Base-by-base conservation (phyloP, 2,329 filamentous ascomycete genomes). In the Cercospora brassicicola region DNA sequence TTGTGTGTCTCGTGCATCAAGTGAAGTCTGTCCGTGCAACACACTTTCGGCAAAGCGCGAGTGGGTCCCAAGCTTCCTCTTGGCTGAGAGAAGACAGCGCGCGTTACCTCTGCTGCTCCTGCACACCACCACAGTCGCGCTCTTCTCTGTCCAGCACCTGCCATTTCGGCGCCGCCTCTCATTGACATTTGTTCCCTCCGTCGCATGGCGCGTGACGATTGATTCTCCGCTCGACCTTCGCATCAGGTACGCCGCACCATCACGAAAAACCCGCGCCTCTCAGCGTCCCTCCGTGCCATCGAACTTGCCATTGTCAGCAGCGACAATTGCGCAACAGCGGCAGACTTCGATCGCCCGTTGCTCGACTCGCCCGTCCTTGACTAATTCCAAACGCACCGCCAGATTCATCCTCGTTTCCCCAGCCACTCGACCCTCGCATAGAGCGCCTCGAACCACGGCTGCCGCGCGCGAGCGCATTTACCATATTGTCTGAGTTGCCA, bases 381-480 rank as follows among this genome's bases (percentile, higher is more conserved):
- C 33, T 18, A 62, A 45, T 6, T 23, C 5, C 15, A 13, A 45
- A 20, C 9, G 18, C 36, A 28, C 39, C 20, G 15, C 20, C 59
- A 62, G 36, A 60, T 51, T 30, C 39, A 62, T 56, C 23, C 18
- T 31, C 53, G 5, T 26, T 51, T 51, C 26, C n/a, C 20, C 57
- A 26, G 39, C 20, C 57, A 42, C 57, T n/a, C 31, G 18, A 28
- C 26, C 36, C 36, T 62, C 59, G 59, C 33, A 67, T 64, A 67
- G 66, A 62, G 62, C 57, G 57, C 33, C 48, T 30, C 33, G 15
- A n/a, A 45, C 42, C 18, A n/a, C n/a, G 26, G 57, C 36, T 56
- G 28, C 36, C 70, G 72, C 71, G 83, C 80, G 56, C 81, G 76
- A 62, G 78, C 72, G 72, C 71, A 61, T 30, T 30, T 48, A 59